Percentiles rank a stretch among this genome's conserved stretches.
Evolutionary conservation across 306 rosid species (phyloP).

Genomic region (Dalbergia cultrata): DNA sequence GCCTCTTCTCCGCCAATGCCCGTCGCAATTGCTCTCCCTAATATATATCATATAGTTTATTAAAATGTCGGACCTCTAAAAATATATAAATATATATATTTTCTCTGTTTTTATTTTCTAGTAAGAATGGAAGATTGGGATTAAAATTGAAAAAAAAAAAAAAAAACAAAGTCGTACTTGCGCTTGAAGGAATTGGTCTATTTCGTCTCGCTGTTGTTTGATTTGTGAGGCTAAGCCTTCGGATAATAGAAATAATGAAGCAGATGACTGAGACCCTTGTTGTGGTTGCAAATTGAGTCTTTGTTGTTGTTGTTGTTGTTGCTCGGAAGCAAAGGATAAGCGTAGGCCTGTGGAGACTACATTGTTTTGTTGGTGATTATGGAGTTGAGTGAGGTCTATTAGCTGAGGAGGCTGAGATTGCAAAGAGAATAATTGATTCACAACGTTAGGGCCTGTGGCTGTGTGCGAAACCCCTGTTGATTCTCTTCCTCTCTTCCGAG

Average conservation of each 20-base stretch:
- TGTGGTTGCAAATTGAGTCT: constrained; percentile 47
- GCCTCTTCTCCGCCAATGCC: constrained; percentile 73
- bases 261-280: constrained; percentile 51
- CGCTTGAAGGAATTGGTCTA: constrained; percentile 73
- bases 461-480: constrained; percentile 38
- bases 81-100: neutral
- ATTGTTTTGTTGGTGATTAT: constrained; percentile 70
- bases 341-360: constrained; percentile 91
- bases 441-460: constrained; percentile 37
- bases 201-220: constrained; percentile 78
- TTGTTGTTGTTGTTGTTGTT: constrained; percentile 57
- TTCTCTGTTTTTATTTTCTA: neutral
- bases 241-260: constrained; percentile 62
- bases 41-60: neutral
- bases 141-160: neutral
- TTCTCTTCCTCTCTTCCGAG: constrained; percentile 89
- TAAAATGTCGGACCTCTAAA: neutral
- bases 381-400: constrained; percentile 86
- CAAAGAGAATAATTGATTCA: constrained; percentile 58
- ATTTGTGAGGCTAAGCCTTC: constrained; percentile 70
- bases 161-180: constrained; percentile 61
- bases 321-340: constrained; percentile 61
- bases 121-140: neutral
- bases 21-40: constrained; percentile 80
- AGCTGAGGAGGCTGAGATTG: constrained; percentile 75